Evolutionary conservation across 176 grass and related monocot genomes (phyloP), one percentile per base, ranked within the genome.

Genomic region (Eragrostis nindensis): DNA sequence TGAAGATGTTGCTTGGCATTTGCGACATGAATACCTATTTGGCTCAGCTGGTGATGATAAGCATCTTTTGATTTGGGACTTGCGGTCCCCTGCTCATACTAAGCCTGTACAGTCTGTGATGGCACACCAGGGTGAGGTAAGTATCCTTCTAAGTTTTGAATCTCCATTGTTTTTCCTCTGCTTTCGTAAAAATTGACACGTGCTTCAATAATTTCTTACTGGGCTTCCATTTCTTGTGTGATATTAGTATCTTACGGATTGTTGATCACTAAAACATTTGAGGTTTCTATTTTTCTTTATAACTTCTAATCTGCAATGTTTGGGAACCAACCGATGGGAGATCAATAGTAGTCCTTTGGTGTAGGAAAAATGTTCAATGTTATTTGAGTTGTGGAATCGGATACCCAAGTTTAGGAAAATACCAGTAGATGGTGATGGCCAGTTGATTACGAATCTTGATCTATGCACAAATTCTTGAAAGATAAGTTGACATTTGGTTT

Each of bases 1-100:
- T 68, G 96, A 95, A 89, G 96, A 99, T 90, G 96, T 99, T 87
- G 93, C 93, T 72, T 99, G 96, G 96, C 96, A 99, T 81, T 89
- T 91, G 75, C 89, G 89, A 80, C 89, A 99, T 80, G 96, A 93
- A 57, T 82, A 95, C 65, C 85, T 95, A 79, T 99, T 99, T 86
- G 96, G 96, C 32, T 95, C 96, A 29, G 96, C 93, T 49, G 96
- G 96, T 53, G 96, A 95, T 79, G 96, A 98, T 82, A 87, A 86
- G 49, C 84, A 91, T 86, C 80, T 99, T 11, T 77, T 91, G 22
- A 86, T 95, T 79, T 99, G 96, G 96, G 96, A 99, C 77, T 22
- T 91, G 14, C 86, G 96, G 47, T 84, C 68, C 75, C n/a, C 86
- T 6, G 55, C 70, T 2, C 70, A 75, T 69, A 87, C 74, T 62